These are phyloP conservation scores for Nephelium lappaceum DNA, from an alignment of 345 rosid genomes.

Conservation along the genomic window DNA sequence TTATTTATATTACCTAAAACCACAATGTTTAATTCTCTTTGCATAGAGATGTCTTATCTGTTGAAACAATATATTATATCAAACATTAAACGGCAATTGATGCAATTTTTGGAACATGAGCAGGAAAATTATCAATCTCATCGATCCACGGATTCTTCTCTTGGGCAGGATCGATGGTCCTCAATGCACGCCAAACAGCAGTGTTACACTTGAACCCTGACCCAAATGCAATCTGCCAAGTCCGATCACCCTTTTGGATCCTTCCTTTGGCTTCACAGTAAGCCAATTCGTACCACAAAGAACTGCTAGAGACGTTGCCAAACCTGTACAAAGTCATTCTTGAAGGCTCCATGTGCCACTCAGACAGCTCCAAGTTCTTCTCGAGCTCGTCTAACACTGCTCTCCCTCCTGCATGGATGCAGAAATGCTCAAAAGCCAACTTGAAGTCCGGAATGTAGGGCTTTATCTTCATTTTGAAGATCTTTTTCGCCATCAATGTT, in stretches of 20 bases:
- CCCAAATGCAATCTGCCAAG: constrained; percentile 78
- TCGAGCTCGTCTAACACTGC: constrained; percentile 69
- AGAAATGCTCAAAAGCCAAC: constrained; percentile 75
- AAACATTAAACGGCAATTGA: not conserved
- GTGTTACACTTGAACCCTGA: constrained; percentile 84
- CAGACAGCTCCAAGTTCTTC: constrained; percentile 55
- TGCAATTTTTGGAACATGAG: constrained; percentile 36
- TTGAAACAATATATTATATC: not conserved
- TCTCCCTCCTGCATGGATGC: constrained; percentile 72
- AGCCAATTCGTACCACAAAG: constrained; percentile 76
- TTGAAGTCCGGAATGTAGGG: constrained; percentile 69
- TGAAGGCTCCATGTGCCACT: constrained; percentile 80
- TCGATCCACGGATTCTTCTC: constrained; percentile 65
- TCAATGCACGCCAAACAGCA: constrained; percentile 56
- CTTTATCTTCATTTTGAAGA: constrained; percentile 46
- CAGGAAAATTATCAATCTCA: constrained; percentile 45
- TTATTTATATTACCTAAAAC: too few species aligned
- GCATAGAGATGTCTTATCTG: too few species aligned
- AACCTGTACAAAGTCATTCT: constrained; percentile 74
- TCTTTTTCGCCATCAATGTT: constrained; percentile 41
- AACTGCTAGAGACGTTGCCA: constrained; percentile 75
- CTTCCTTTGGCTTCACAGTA: constrained; percentile 72
- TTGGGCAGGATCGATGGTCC: constrained; percentile 40
- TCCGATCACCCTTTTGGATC: constrained; percentile 58
- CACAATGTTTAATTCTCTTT: not conserved